Evolutionary conservation across 495 filamentous ascomycete species (phyloP).

Genomic region (Emericellopsis terricola): DNA sequence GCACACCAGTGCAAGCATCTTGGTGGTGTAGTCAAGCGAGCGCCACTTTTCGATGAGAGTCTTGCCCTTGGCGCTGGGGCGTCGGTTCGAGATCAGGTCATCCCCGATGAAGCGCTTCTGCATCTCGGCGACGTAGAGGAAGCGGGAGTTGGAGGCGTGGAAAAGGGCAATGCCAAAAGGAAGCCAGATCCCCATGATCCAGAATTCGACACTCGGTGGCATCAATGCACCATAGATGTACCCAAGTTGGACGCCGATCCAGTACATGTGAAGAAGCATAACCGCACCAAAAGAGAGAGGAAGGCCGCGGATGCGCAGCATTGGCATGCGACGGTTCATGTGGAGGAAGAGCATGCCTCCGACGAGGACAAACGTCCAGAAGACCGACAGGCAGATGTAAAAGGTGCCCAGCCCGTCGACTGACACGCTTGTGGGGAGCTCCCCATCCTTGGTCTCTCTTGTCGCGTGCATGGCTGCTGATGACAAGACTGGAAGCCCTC

Average conservation of each 20-base stretch:
- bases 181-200: slow-evolving; percentile 49
- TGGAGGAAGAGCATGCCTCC: slow-evolving; percentile 31
- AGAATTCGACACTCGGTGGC: slow-evolving; percentile 29
- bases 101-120: slow-evolving; percentile 18
- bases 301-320: slow-evolving; percentile 40
- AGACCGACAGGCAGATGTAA: slow-evolving; percentile 22
- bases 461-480: too few species aligned
- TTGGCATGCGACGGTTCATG: slow-evolving; percentile 29
- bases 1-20: slow-evolving; percentile 19
- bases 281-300: slow-evolving; percentile 34
- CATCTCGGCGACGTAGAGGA: slow-evolving; percentile 33
- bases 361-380: slow-evolving; percentile 33
- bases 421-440: too few species aligned
- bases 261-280: slow-evolving; percentile 39
- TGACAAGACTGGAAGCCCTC: too few species aligned
- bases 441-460: too few species aligned
- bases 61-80: slow-evolving; percentile 7
- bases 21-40: slow-evolving; percentile 16
- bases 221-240: slow-evolving; percentile 36
- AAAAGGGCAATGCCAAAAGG: slow-evolving; percentile 47
- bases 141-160: slow-evolving; percentile 40
- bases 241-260: slow-evolving; percentile 33
- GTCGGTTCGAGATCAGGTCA: slow-evolving; percentile 2
- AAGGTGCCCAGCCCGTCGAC: slow-evolving; percentile 22
- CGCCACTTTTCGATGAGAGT: slow-evolving; percentile 14